Base-by-base conservation (phyloP, 805 yeast genomes). In the Hanseniaspora hatyaiensis region DNA sequence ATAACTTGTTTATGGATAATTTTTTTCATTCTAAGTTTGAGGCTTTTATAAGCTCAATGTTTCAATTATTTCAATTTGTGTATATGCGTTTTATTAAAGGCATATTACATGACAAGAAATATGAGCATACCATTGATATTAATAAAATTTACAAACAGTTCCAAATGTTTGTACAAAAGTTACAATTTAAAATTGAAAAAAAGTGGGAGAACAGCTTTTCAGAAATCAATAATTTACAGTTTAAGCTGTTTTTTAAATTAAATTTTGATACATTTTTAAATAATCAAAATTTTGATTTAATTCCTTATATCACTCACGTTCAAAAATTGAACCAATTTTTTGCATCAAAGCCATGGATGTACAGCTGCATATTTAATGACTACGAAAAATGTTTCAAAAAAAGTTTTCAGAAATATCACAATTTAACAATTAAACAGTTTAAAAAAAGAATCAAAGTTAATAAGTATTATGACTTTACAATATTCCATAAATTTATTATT, bases 131-230 rank as follows among this genome's bases (percentile, higher is more conserved):
- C 11, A 13, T 11, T 4, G 1, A 18, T n/a, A 34, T 29, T 20
- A 19, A 33, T 9, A 28, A 4, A 4, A 20, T 19, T 13, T 44
- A 44, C 8, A 22, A 29, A 5, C 20, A 29, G 3, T 30, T 36
- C 12, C n/a, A 28, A 29, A 18, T 18, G 8, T 36, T 28, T 28
- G 15, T 44, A 30, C n/a, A 22, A 9, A 20, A 15, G 6, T 15
- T 44, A 3, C 24, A 29, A 4, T 36, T 34, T 22, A 18, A 20
- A 15, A 13, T 29, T 34, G 48, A 32, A 22, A 31, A 44, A 13
- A 13, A 31, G 22, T 34, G 48, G 41, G 39, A 36, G 11, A 23
- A 36, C 19, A 36, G 22, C 9, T 36, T 36, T 23, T 26, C 22
- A 13, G 23, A 26, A 6, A 2, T 36, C 11, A 36, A 36, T 20